Evolutionary conservation across 2,329 filamentous ascomycete species (phyloP).

Genomic region (Teratosphaeria nubilosa): DNA sequence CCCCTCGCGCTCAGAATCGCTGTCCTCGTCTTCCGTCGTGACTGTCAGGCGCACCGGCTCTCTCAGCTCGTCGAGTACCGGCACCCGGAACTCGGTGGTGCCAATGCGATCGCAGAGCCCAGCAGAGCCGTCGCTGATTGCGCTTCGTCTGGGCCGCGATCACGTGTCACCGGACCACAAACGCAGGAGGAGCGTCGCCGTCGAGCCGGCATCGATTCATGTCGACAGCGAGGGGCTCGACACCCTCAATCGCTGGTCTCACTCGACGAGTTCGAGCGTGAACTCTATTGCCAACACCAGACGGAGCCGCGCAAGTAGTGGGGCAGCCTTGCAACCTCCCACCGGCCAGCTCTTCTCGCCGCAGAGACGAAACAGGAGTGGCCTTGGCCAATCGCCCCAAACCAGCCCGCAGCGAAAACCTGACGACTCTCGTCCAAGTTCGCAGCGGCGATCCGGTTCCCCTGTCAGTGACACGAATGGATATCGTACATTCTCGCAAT

Average conservation of each 20-base stretch:
- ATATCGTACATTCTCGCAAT: conserved; percentile 14
- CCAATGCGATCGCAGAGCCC: conserved; percentile 15
- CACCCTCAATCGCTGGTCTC: conserved; percentile 49
- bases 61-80: conserved; percentile 17
- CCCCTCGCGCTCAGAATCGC: conserved; percentile 33
- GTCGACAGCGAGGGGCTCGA: conserved; percentile 35
- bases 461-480: conserved; percentile 21
- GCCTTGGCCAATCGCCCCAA: conserved; percentile 26
- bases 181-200: conserved; percentile 33
- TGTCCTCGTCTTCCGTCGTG: conserved; percentile 34
- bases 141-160: conserved; percentile 14
- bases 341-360: conserved; percentile 25
- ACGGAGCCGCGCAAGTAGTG: conserved; percentile 29
- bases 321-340: conserved; percentile 27
- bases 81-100: conserved; percentile 18
- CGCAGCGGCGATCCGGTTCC: conserved; percentile 19
- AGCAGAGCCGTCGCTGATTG: conserved; percentile 10
- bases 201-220: conserved; percentile 22
- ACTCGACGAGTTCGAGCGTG: conserved; percentile 44
- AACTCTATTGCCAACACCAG: conserved; percentile 26
- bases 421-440: conserved; percentile 5
- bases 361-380: conserved; percentile 20
- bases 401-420: conserved; percentile 28
- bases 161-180: conserved; percentile 11
- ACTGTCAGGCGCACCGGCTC: conserved; percentile 35